Conservation (phyloP, 2,329 filamentous ascomycete genomes). For the Cordyceps cicadae region DNA sequence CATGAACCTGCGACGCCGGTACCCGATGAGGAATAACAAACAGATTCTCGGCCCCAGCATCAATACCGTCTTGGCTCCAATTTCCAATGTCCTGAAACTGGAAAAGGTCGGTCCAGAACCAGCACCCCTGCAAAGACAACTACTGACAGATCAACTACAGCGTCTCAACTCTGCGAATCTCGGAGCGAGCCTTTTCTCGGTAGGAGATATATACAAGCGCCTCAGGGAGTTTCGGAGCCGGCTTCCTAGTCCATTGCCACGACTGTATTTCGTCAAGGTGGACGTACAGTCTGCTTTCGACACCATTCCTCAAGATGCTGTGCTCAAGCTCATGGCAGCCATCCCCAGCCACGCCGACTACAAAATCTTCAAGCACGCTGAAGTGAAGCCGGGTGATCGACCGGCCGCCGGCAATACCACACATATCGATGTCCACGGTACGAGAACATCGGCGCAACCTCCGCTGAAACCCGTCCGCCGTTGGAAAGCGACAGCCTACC, state of each 20-base stretch:
- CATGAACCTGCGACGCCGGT: constrained; percentile 69
- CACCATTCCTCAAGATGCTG: constrained; percentile 74
- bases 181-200: constrained; percentile 74
- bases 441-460: constrained; percentile 1
- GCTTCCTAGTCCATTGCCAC: constrained; percentile 30
- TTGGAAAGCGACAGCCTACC: constrained; percentile 46
- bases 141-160: constrained; percentile 19
- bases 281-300: constrained; percentile 93
- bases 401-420: constrained; percentile 11
- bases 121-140: neutral
- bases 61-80: constrained; percentile 53
- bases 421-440: constrained; percentile 5
- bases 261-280: constrained; percentile 80
- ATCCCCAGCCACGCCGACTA: constrained; percentile 56
- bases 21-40: constrained; percentile 49
- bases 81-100: constrained; percentile 67
- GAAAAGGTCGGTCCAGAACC: constrained; percentile 52
- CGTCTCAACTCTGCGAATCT: constrained; percentile 48
- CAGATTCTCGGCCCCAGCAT: constrained; percentile 46
- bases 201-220: constrained; percentile 68
- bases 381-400: constrained; percentile 49
- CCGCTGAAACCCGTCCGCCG: constrained; percentile 33
- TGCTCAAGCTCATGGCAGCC: constrained; percentile 58
- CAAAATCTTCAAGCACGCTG: constrained; percentile 62
- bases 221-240: constrained; percentile 59